A percentile compares a stretch with the other conserved stretches of the same genome.
These are phyloP conservation scores for Polytrichum commune DNA, from an alignment of 225 moss, liverwort and hornwort genomes.

Conservation along the genomic window DNA sequence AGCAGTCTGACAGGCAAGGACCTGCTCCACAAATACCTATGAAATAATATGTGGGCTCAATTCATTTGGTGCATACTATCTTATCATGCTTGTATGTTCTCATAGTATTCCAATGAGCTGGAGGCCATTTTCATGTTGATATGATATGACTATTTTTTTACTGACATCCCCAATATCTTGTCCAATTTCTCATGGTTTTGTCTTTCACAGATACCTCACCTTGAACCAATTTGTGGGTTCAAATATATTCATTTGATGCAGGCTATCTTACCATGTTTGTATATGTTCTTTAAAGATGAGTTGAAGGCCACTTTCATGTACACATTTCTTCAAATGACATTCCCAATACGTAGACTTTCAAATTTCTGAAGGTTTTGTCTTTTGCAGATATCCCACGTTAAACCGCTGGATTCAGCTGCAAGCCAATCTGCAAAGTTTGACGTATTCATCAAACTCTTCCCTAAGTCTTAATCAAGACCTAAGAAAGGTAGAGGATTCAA, in stretches of 20 bases:
- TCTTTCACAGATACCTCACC: too few relatives aligned
- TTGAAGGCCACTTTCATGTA: too few relatives aligned
- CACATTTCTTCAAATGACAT: not conserved
- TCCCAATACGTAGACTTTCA: not conserved
- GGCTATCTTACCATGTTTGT: too few relatives aligned
- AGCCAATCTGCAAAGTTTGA: constrained; percentile 79
- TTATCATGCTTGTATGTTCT: too few relatives aligned
- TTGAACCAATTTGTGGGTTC: too few relatives aligned
- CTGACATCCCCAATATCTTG: not conserved
- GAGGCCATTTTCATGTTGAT: not conserved
- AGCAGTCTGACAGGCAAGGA: constrained; percentile 95
- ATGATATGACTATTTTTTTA: not conserved
- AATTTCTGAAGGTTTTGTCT: not conserved
- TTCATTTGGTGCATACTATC: too few relatives aligned
- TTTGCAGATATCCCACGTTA: constrained; percentile 77
- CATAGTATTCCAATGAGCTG: too few relatives aligned
- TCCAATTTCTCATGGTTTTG: too few relatives aligned
- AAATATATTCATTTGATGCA: too few relatives aligned
- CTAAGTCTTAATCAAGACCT: constrained; percentile 43
- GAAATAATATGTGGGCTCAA: too few relatives aligned
- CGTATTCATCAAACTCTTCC: constrained; percentile 65
- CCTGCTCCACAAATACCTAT: too few relatives aligned
- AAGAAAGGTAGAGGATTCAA: constrained; percentile 44
- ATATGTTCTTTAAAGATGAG: too few relatives aligned
- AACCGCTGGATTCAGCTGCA: constrained; percentile 99